Base-by-base conservation (phyloP, 768 basidiomycete species). In the Naganishia vaughanmartiniae region DNA sequence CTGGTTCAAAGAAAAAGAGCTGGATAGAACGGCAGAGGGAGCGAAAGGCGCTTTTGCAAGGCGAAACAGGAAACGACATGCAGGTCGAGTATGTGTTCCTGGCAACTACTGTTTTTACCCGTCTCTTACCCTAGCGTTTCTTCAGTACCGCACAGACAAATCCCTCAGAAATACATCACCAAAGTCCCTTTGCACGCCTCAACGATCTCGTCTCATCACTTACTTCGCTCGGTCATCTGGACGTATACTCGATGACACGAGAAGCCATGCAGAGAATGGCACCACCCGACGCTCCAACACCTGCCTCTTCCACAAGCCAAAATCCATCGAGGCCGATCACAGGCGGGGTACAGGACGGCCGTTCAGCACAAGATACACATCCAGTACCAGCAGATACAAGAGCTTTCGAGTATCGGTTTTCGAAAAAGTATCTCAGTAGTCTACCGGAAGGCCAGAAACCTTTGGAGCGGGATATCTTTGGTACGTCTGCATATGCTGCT, bases 1-100 rank as follows among this genome's bases (percentile, higher is more conserved):
- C 76, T 75, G 72, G 76, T 72, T 85, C 85, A 75, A 85, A 87
- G 53, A 90, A 88, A 80, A 87, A 84, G 39, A 73, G 45, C 21
- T 75, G 74, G 79, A 80, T 81, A 36, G 77, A 81, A 55, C 69
- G 73, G 65, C 78, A 81, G 55, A 79, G 75, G 57, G 79, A 81
- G 71, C 69, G 80, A 65, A 81, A 79, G 67, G 77, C 77, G 3
- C 46, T 75, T 42, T 71, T 75, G 68, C 36, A 68, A 28, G 67
- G 67, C 4, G 42, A 57, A n/a, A 58, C 56, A 46, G 54, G 36
- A 15, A 28, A 39, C 51, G 39, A 57, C 36, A 72, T 72, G 71
- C 56, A 72, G 26, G 67, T 72, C 60, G 71, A 72, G 71, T 72
- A 39, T 69, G 71, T 69, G 12, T 21, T n/a, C 4, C 2, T 21